Evolutionary conservation across 1,284 basidiomycete species (phyloP), one percentile per base, ranked within the genome.

Genomic region (Coniferiporia weirii): DNA sequence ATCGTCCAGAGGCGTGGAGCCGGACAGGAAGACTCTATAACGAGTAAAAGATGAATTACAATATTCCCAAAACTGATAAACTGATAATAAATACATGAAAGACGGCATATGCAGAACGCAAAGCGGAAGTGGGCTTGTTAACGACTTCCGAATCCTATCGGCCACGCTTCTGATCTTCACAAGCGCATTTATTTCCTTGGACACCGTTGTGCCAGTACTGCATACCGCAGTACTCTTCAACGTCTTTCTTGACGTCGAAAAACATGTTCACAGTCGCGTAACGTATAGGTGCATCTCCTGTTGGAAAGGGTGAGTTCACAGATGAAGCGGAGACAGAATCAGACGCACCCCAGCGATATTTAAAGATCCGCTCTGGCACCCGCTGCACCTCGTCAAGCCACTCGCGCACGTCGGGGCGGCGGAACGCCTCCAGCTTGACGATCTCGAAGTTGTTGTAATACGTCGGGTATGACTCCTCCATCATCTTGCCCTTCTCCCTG

Each of bases 321-420:
- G n/a, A 40, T 12, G 43, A 27, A 12, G 8, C 0, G 43, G n/a
- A 4, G 38, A 22, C 17, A 9, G 19, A 4, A 5, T 43, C 17
- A 9, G 15, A 43, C 52, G 35, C 17, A 53, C 60, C 56, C 60
- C 60, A 61, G n/a, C 60, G 34, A 45, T 54, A 54, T 40, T 61
- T 61, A 34, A 59, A 61, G n/a, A 53, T 58, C 3, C 56, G 43
- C 20, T 54, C 44, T 13, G 60, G 60, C 3, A 48, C 56, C 13
- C 47, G 57, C 45, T 46, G 43, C 20, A 59, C 17, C 15, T 54
- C 60, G 12, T 36, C n/a, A 12, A 59, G 48, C 52, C 56, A 59
- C 4, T 48, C 56, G 34, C 32, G 49, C 7, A 61, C 47, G 15
- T 61, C 56, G n/a, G 60, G 52, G n/a, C 35, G 19, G 27, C 54